Evolutionary conservation across 2,329 filamentous ascomycete species (phyloP).

Genomic region (Ascochyta koolunga): DNA sequence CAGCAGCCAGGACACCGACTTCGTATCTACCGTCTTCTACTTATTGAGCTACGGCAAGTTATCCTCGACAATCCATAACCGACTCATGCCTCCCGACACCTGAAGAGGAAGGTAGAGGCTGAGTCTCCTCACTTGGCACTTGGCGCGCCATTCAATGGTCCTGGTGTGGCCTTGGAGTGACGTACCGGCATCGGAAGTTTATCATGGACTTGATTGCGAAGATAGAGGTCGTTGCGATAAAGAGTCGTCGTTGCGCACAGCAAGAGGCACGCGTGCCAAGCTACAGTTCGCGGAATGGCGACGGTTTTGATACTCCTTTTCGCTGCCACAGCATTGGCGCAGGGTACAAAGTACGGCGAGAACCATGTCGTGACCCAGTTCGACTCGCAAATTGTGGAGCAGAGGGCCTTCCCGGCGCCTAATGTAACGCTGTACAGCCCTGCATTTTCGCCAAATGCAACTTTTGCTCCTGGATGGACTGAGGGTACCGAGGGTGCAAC

Average conservation of each 20-base stretch:
- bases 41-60: neutral
- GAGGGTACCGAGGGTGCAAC: constrained; percentile 44
- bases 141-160: constrained; percentile 26
- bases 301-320: constrained; percentile 17
- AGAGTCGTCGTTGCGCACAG: neutral
- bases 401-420: constrained; percentile 41
- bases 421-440: constrained; percentile 40
- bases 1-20: neutral
- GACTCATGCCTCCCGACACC: constrained; percentile 5
- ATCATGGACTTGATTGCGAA: neutral
- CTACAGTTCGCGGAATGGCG: constrained; percentile 5
- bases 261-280: neutral
- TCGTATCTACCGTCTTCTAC: constrained; percentile 3
- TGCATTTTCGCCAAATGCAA: constrained; percentile 37
- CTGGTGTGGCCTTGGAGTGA: constrained; percentile 27
- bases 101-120: constrained; percentile 19
- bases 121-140: constrained; percentile 21
- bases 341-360: constrained; percentile 39
- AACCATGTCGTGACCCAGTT: constrained; percentile 35
- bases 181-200: constrained; percentile 20
- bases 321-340: constrained; percentile 22
- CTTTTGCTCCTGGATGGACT: constrained; percentile 35
- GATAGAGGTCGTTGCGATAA: constrained; percentile 1
- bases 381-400: constrained; percentile 43
- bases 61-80: constrained; percentile 1